Evolutionary conservation across 768 basidiomycete species (phyloP), one percentile per base, ranked within the genome.

Genomic region (Suillus paluster): DNA sequence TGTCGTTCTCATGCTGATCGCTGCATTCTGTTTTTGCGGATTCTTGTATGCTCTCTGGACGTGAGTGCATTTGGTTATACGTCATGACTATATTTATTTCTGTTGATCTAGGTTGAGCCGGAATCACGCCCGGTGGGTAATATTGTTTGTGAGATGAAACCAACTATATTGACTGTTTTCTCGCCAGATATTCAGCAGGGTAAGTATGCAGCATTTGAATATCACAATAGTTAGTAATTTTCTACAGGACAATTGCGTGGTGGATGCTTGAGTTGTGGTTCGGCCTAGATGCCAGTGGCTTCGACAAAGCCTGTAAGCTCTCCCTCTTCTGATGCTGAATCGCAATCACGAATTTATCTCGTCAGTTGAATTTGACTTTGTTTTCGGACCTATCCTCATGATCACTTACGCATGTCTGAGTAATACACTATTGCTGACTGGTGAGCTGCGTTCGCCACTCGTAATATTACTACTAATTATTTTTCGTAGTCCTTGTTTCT

Each of bases 241-340:
- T 73, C 65, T 63, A 17, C 19, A 85, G 85, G 25, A 83, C 85
- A 33, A 93, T 96, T 58, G 87, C 90, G 0, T 97, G 94, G 95
- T 97, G 94, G 94, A 92, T 97, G 88, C 82, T 96, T 25, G 92
- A 96, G 70, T 74, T 95, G 11, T 94, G 86, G 85, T 98, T 99
- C 70, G 97, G 97, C n/a, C 83, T 99, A 7, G 97, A 98, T 75
- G 94, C 95, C 0, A 86, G 82, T 52, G 96, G 96, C 5, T 97
- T 99, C 68, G 86, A 92, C 65, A 81, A 80, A 69, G 86, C 95
- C 25, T 83, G 94, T 94, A 62, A 69, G 91, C 84, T 46, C 39
- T 62, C 57, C 27, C 5, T 25, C 11, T 19, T 54, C 54, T 54
- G 5, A 23, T 38, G 15, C 36, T 23, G 25, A 23, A 25, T 6